phyloP scores from a whole-genome alignment of 139 green algal genomes.

The Tetraselmis chui region DNA sequence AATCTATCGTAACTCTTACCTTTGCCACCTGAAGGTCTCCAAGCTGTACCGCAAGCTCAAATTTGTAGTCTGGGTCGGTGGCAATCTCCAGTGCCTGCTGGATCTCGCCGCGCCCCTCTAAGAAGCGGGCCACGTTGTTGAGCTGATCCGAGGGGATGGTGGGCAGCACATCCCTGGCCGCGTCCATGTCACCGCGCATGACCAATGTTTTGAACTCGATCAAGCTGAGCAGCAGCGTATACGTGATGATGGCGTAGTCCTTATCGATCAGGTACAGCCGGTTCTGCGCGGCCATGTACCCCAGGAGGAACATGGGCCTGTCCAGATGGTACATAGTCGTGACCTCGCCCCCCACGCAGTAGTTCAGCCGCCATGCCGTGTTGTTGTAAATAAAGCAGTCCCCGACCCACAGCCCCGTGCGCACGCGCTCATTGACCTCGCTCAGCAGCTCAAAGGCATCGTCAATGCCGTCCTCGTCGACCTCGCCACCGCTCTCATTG shows the following conservation, averaged over 20 bases:
- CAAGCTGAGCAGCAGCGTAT: slow-evolving; percentile 88
- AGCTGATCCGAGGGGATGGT: slow-evolving; percentile 61
- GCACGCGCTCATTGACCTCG: slow-evolving; percentile 75
- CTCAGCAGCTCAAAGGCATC: slow-evolving; percentile 92
- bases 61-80: slow-evolving; percentile 87
- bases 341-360: slow-evolving; percentile 94
- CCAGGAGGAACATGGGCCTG: slow-evolving; percentile 93
- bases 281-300: slow-evolving; percentile 87
- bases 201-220: slow-evolving; percentile 96
- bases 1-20: not conserved
- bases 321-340: slow-evolving; percentile 96
- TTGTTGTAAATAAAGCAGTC: slow-evolving; percentile 99
- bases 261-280: slow-evolving; percentile 94
- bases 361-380: slow-evolving; percentile 91
- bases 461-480: slow-evolving; percentile 89
- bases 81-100: slow-evolving; percentile 84
- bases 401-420: slow-evolving; percentile 74
- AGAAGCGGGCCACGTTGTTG: slow-evolving; percentile 85
- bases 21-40: slow-evolving; percentile 73
- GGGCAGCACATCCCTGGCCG: slow-evolving; percentile 51
- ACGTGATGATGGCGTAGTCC: slow-evolving; percentile 47
- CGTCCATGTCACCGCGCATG: slow-evolving; percentile 67
- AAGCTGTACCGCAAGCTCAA: slow-evolving; percentile 84
- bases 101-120: slow-evolving; percentile 80
- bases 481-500: slow-evolving; percentile 32